Evolutionary conservation across 2,329 filamentous ascomycete species (phyloP).

Genomic region (Triangularia verruculosa): DNA sequence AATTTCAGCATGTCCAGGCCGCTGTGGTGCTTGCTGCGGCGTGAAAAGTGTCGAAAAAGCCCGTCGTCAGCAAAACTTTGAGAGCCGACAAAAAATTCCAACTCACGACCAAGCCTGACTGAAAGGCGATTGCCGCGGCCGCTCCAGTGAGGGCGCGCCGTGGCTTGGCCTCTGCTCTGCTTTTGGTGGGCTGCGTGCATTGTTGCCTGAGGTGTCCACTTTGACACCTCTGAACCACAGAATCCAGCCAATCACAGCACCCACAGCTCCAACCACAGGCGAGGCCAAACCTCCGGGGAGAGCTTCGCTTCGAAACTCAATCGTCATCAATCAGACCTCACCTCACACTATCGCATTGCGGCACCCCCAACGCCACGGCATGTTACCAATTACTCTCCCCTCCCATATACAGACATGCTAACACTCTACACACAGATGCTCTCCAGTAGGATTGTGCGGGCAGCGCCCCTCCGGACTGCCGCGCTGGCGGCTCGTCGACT

Average conservation of each 20-base stretch:
- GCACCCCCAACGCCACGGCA: conserved; percentile 36
- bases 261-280: neutral
- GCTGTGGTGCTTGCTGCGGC: conserved; percentile 45
- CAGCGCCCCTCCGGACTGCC: conserved; percentile 45
- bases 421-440: conserved; percentile 51
- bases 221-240: neutral
- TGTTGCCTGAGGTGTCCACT: conserved; percentile 25
- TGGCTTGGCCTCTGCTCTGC: neutral
- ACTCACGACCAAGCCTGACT: conserved; percentile 23
- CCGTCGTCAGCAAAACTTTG: conserved; percentile 51
- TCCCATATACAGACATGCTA: conserved; percentile 3
- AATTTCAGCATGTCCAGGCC: conserved; percentile 55
- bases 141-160: neutral
- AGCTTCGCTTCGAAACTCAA: conserved; percentile 22
- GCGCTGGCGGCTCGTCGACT: conserved; percentile 48
- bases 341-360: conserved; percentile 34
- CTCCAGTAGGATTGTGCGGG: conserved; percentile 56
- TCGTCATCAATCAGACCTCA: conserved; percentile 25
- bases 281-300: conserved; percentile 13
- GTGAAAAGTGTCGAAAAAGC: conserved; percentile 42
- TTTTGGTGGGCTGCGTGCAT: neutral
- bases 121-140: conserved; percentile 16
- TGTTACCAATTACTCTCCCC: conserved; percentile 7
- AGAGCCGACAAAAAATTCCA: conserved; percentile 38
- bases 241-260: neutral